Evolutionary conservation across 2,329 filamentous ascomycete genomes (phyloP).

Genomic region (Polychaeton citri): DNA sequence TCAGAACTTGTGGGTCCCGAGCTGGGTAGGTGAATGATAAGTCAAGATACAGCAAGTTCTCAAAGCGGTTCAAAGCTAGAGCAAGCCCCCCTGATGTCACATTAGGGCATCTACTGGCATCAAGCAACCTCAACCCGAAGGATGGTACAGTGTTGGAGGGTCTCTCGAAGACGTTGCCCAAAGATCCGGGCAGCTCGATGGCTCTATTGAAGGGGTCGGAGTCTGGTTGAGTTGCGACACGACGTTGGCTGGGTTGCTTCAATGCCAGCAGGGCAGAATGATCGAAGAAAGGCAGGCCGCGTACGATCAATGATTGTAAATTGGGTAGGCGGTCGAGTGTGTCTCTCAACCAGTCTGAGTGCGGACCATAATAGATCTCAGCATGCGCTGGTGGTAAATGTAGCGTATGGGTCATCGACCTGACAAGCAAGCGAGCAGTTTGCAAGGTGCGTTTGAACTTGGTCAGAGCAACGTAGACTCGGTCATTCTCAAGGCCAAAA

Average conservation of each 20-base stretch:
- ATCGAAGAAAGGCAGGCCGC: slow-evolving; percentile 48
- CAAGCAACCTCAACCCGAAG: slow-evolving; percentile 41
- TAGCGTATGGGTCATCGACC: slow-evolving; percentile 47
- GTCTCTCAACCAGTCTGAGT: slow-evolving; percentile 46
- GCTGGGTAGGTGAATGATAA: slow-evolving; percentile 34
- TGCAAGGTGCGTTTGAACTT: slow-evolving; percentile 45
- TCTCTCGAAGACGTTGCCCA: slow-evolving; percentile 8
- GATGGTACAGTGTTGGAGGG: slow-evolving; percentile 9
- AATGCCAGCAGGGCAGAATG: slow-evolving; percentile 43
- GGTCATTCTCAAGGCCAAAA: slow-evolving; percentile 47
- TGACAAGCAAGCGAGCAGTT: slow-evolving; percentile 38
- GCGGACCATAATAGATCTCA: slow-evolving; percentile 47
- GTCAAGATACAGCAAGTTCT: slow-evolving; percentile 44
- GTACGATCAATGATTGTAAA: slow-evolving; percentile 46
- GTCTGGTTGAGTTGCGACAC: slow-evolving; percentile 11
- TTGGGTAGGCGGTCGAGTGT: slow-evolving; percentile 44
- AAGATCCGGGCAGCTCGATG: slow-evolving; percentile 21
- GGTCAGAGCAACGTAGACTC: slow-evolving; percentile 47
- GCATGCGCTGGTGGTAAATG: slow-evolving; percentile 47
- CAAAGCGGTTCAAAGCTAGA: slow-evolving; percentile 39
- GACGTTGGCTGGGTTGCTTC: slow-evolving; percentile 16
- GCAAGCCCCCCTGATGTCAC: slow-evolving; percentile 42
- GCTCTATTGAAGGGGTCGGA: slow-evolving; percentile 9
- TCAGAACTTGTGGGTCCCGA: slow-evolving; percentile 28
- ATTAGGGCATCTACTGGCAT: slow-evolving; percentile 45